Conservation (phyloP, 2,329 filamentous ascomycete genomes). For the Blastomyces percursus region DNA sequence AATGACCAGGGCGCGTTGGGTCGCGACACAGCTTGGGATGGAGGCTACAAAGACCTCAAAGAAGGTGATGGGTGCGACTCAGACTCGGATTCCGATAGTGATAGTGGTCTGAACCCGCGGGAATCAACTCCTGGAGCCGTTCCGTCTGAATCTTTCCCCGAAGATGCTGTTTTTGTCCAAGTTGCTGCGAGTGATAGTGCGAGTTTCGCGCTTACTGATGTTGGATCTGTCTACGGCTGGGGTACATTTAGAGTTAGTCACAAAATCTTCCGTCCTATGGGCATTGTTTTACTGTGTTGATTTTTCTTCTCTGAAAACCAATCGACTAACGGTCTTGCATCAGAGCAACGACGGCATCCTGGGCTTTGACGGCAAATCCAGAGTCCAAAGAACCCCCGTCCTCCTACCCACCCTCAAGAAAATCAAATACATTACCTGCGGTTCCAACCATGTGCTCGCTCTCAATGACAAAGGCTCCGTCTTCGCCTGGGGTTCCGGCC, state of each 20-base stretch:
- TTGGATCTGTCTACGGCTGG: conserved; percentile 52
- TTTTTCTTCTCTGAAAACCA: background rate
- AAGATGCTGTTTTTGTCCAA: conserved; percentile 45
- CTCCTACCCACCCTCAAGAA: conserved; percentile 44
- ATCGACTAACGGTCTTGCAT: background rate
- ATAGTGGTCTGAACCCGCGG: conserved; percentile 45
- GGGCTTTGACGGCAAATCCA: conserved; percentile 42
- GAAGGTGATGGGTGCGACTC: conserved; percentile 42
- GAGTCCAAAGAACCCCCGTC: conserved; percentile 36
- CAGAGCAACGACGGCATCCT: conserved; percentile 54
- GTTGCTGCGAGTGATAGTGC: conserved; percentile 50
- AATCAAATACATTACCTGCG: conserved; percentile 43
- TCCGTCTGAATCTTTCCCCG: conserved; percentile 39
- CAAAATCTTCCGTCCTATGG: conserved; percentile 2
- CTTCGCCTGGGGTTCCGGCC: conserved; percentile 54
- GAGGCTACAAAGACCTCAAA: conserved; percentile 46
- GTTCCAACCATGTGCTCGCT: conserved; percentile 48
- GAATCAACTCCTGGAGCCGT: conserved; percentile 46
- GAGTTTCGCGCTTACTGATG: conserved; percentile 50
- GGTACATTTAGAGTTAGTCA: conserved; percentile 48
- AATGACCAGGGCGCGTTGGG: conserved; percentile 77
- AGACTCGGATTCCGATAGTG: conserved; percentile 37
- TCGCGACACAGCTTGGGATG: conserved; percentile 59
- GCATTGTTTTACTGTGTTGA: conserved; percentile 5
- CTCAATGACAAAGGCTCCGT: conserved; percentile 49